Base-by-base conservation (phyloP, 2,329 filamentous ascomycete species). In the Diaporthe longicolla region DNA sequence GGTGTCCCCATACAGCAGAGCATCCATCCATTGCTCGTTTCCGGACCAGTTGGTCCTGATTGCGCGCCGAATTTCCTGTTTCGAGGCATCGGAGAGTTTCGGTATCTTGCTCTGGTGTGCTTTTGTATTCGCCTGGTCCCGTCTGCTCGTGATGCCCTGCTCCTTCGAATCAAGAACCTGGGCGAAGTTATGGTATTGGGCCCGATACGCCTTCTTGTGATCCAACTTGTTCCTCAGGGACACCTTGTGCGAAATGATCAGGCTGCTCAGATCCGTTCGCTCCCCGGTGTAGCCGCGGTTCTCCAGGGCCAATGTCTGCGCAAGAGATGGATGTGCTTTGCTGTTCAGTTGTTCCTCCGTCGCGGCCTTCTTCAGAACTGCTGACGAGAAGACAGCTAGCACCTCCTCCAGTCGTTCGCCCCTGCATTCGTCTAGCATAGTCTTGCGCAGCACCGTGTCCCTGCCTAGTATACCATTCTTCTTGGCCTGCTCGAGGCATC, bases 381-480 rank as follows among this genome's bases (percentile, higher is more conserved):
- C 90, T 19, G 93, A 94, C 1, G 96, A 98, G 79, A 99, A 97
- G 0, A 91, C 87, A 4, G 94, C 91, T 37, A 98, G 87, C 1
- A 98, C 85, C 80, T 99, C 97, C 81, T 95, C 95, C 71, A 98
- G 90, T 76, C 94, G 92, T 71, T 98, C 95, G 8, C 96, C 96
- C 77, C 93, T 95, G 84, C 97, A 99, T 79, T 99, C 96, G 81
- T 99, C 97, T 69, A 99, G 87, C 94, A 98, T 98, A 0, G 95
- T 97, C 85, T 98, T 98, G 69, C 97, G 91, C 43, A 98, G 84
- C 0, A 97, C 89, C 0, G 90, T 89, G 79, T 98, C 95, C 66
- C 94, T 89, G 4, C 95, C 94, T 11, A 98, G 86, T 0, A 93
- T 86, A 40, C 95, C 95, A 84, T 91, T 94, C 85, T 97, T 97